Conservation (phyloP, 495 filamentous ascomycete species). For the Corynascus novoguineensis region DNA sequence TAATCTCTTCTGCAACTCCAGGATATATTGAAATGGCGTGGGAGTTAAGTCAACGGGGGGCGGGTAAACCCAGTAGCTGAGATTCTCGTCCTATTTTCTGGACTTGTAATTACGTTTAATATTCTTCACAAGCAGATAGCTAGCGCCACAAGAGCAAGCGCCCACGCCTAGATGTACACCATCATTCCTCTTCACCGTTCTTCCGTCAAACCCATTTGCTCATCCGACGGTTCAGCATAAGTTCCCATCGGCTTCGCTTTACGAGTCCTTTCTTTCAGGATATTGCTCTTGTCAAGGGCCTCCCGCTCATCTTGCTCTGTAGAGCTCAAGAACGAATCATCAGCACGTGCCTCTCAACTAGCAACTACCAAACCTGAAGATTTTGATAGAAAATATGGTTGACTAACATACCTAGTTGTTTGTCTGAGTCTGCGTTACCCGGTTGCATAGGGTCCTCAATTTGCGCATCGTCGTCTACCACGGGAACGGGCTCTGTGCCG, state of each 20-base stretch:
- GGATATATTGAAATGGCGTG: too few species aligned
- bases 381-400: too few species aligned
- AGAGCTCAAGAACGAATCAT: neutral
- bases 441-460: slow-evolving; percentile 47
- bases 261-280: slow-evolving; percentile 45
- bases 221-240: slow-evolving; percentile 50
- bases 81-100: too few species aligned
- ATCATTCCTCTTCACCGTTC: too few species aligned
- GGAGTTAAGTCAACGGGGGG: too few species aligned
- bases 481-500: slow-evolving; percentile 43
- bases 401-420: slow-evolving; percentile 43
- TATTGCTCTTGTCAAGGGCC: slow-evolving; percentile 49
- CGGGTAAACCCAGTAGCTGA: too few species aligned
- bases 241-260: slow-evolving; percentile 43
- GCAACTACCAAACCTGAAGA: neutral
- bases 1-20: too few species aligned
- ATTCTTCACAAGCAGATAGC: too few species aligned
- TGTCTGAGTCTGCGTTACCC: slow-evolving; percentile 44
- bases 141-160: too few species aligned
- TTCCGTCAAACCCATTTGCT: slow-evolving; percentile 34
- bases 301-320: slow-evolving; percentile 49
- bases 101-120: too few species aligned
- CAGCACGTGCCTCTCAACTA: neutral
- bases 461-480: slow-evolving; percentile 45
- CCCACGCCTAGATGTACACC: neutral